Base-by-base conservation (phyloP, 2,329 filamentous ascomycete species). In the Colletotrichum acutatum region DNA sequence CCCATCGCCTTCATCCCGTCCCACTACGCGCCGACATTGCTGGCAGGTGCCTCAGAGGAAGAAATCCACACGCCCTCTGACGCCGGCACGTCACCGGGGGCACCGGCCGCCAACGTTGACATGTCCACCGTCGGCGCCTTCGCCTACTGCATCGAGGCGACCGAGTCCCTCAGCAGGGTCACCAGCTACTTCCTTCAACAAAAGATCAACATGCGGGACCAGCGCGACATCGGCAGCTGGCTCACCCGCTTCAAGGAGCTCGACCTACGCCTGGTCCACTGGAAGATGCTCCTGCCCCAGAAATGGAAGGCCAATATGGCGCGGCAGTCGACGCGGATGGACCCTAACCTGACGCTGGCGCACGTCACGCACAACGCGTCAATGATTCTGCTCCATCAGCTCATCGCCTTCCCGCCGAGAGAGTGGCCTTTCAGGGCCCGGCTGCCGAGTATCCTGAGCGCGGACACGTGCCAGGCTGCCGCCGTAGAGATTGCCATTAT, bases 351-450 rank as follows among this genome's bases (percentile, higher is more conserved):
- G 22, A 87, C 86, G 0, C 76, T 87, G 0, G 86, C 86, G 0
- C 85, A 88, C 37, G 80, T 86, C 12, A 87, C 85, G 0, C 86
- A 88, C 57, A 87, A 87, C 65, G 83, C 85, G 0, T 86, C 85
- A 0, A 86, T 86, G 78, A 86, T 88, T 24, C 78, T 87, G 0
- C 77, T 88, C 0, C 86, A 88, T 66, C 86, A 88, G 57, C 78
- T 79, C 6, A 86, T 88, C 42, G 86, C 85, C 0, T 87, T 85
- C 54, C 85, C 84, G 0, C 53, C 12, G 26, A 42, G 37, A 66
- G 75, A 75, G 26, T 24, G 78, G 80, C 22, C 80, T 79, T 80
- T 76, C 75, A 56, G 64, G 66, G 71, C 76, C 72, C 78, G 63
- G 66, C 74, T 87, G 9, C 86, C 86, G 0, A 86, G 82, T 63